phyloP scores from a whole-genome alignment of 345 rosid genomes.

The Crucihimalaya himalaica region DNA sequence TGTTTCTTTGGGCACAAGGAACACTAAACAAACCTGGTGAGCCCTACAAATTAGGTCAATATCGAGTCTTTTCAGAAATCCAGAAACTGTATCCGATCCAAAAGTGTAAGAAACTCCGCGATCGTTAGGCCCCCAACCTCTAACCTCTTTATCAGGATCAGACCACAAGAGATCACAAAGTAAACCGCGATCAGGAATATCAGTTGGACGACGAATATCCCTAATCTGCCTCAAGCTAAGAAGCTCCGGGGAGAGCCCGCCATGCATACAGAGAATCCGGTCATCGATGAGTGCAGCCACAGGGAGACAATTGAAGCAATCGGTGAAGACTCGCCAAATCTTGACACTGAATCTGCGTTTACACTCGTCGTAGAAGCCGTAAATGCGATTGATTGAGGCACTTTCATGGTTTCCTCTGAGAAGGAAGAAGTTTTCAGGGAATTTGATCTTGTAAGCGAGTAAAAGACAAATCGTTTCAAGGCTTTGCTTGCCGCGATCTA shows the following conservation, averaged over 20 bases:
- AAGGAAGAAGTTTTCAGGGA: conserved; percentile 76
- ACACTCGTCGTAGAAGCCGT: conserved; percentile 90
- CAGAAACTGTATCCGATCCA: conserved; percentile 64
- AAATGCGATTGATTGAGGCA: conserved; percentile 80
- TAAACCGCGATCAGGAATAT: conserved; percentile 80
- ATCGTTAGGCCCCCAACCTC: conserved; percentile 75
- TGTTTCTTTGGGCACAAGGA: neutral
- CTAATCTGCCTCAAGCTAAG: conserved; percentile 64
- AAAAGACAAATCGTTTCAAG: conserved; percentile 90
- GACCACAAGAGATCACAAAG: conserved; percentile 97
- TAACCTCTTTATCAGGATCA: conserved; percentile 66
- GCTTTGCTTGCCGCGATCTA: conserved; percentile 90
- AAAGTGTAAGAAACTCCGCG: conserved; percentile 87
- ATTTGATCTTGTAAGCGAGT: conserved; percentile 81
- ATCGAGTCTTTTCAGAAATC: conserved; percentile 66
- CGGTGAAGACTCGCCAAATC: conserved; percentile 79
- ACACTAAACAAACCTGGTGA: conserved; percentile 65
- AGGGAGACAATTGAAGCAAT: conserved; percentile 87
- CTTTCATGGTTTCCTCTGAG: conserved; percentile 93
- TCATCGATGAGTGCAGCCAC: conserved; percentile 85
- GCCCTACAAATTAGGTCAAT: conserved; percentile 84
- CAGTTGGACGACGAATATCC: conserved; percentile 68
- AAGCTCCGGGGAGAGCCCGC: conserved; percentile 86
- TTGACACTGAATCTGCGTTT: conserved; percentile 71
- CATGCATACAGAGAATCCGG: conserved; percentile 88